Conservation (phyloP, 2,329 filamentous ascomycete genomes). For the Arthrobotrys iridis region DNA sequence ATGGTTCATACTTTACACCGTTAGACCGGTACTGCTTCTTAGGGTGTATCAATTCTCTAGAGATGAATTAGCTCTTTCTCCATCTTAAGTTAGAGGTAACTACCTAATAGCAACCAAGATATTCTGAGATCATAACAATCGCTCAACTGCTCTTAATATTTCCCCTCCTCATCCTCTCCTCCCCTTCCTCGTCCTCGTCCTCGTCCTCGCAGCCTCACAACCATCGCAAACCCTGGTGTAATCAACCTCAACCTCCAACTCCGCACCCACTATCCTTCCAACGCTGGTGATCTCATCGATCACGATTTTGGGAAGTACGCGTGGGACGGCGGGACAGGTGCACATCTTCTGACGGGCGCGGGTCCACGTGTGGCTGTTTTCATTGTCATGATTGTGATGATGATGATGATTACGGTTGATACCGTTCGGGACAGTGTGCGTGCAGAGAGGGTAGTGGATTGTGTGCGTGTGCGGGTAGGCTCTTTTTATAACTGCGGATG, state of each 20-base stretch:
- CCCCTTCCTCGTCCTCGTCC: background rate
- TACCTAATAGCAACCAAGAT: too few relatives aligned
- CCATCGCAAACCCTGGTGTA: conserved; percentile 64
- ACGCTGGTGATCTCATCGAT: background rate
- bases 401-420: too few relatives aligned
- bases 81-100: too few relatives aligned
- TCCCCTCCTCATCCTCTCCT: background rate
- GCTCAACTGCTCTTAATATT: background rate
- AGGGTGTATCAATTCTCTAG: too few relatives aligned
- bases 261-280: background rate
- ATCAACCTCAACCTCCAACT: conserved; percentile 6
- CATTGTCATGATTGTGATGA: too few relatives aligned
- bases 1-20: too few relatives aligned
- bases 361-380: too few relatives aligned
- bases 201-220: conserved; percentile 69
- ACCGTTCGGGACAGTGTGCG: conserved; percentile 16
- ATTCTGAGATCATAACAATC: too few relatives aligned
- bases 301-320: conserved; percentile 9
- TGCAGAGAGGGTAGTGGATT: conserved; percentile 27
- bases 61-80: too few relatives aligned
- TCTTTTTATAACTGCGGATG: conserved; percentile 8
- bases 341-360: conserved; percentile 9
- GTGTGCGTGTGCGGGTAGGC: conserved; percentile 23
- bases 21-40: too few relatives aligned
- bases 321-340: conserved; percentile 18